These are phyloP conservation scores for Fusarium poae DNA, from an alignment of 2,329 filamentous ascomycete genomes.

Conservation along the genomic window DNA sequence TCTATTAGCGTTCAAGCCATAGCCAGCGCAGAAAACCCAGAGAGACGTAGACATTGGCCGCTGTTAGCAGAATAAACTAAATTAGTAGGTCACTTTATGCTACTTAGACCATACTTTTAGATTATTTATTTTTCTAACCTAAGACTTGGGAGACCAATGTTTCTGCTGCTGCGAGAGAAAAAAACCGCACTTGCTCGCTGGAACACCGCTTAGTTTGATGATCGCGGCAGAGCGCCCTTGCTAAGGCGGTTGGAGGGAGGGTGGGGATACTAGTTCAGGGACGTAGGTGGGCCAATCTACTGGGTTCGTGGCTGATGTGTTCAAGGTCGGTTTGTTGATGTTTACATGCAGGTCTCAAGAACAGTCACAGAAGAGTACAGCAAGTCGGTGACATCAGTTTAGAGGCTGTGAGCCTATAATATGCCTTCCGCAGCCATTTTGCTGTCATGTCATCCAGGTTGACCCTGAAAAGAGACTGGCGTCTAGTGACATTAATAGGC, in stretches of 20 bases:
- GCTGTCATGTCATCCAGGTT: conserved; percentile 22
- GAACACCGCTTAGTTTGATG: conserved; percentile 5
- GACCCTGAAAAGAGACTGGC: conserved; percentile 10
- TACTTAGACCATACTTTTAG: too few relatives aligned
- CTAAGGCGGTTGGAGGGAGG: conserved; percentile 3
- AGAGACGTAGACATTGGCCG: too few relatives aligned
- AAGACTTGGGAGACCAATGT: too few relatives aligned
- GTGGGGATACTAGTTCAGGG: conserved; percentile 18
- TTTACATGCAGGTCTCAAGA: conserved; percentile 25
- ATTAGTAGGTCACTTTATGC: too few relatives aligned
- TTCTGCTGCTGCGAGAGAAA: not conserved
- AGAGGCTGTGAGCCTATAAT: conserved; percentile 27
- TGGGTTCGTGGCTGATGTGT: conserved; percentile 26
- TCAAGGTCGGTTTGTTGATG: conserved; percentile 34
- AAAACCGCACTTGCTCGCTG: not conserved
- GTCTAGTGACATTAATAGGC: conserved; percentile 19
- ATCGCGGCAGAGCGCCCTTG: conserved; percentile 31
- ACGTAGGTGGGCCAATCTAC: conserved; percentile 20
- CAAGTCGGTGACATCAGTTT: conserved; percentile 24
- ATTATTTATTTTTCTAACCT: too few relatives aligned
- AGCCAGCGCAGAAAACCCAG: conserved; percentile 6
- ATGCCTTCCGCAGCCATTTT: conserved; percentile 15
- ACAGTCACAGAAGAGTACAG: not conserved
- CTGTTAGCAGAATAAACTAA: too few relatives aligned
- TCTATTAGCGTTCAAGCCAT: conserved; percentile 35